phyloP scores from a whole-genome alignment of 2,329 filamentous ascomycete genomes.

The Ophiostoma sp. region DNA sequence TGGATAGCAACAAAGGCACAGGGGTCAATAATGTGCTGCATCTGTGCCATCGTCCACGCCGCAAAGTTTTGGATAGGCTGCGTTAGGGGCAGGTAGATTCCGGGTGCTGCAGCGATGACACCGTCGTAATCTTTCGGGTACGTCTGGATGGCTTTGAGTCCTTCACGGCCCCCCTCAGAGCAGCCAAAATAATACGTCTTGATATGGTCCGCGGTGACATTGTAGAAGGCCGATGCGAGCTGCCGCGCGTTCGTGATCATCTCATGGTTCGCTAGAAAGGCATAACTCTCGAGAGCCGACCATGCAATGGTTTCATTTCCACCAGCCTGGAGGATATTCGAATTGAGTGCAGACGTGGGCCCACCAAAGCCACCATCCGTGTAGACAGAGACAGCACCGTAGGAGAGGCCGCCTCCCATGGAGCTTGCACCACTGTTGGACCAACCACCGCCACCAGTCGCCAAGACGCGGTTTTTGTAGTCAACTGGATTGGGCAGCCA shows the following conservation, averaged over 20 bases:
- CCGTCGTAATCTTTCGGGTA: slow-evolving; percentile 5
- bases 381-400: slow-evolving; percentile 8
- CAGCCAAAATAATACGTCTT: slow-evolving; percentile 12
- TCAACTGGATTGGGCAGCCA: not conserved
- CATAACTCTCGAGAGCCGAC: not conserved
- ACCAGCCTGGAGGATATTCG: not conserved
- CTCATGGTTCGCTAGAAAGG: slow-evolving; percentile 3
- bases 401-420: slow-evolving; percentile 10
- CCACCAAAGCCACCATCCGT: slow-evolving; percentile 11
- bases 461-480: not conserved
- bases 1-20: slow-evolving; percentile 10
- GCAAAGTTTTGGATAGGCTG: slow-evolving; percentile 13
- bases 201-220: not conserved
- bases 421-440: not conserved
- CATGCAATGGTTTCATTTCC: slow-evolving; percentile 2
- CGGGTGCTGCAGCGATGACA: not conserved
- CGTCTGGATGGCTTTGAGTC: slow-evolving; percentile 11
- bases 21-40: slow-evolving; percentile 10
- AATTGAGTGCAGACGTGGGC: not conserved
- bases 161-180: slow-evolving; percentile 9
- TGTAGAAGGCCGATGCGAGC: slow-evolving; percentile 1
- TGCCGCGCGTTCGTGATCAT: not conserved
- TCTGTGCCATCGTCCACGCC: slow-evolving; percentile 6
- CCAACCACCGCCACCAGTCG: slow-evolving; percentile 2
- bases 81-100: slow-evolving; percentile 11